phyloP scores from a whole-genome alignment of 495 filamentous ascomycete genomes.

The Clohesyomyces aquaticus region DNA sequence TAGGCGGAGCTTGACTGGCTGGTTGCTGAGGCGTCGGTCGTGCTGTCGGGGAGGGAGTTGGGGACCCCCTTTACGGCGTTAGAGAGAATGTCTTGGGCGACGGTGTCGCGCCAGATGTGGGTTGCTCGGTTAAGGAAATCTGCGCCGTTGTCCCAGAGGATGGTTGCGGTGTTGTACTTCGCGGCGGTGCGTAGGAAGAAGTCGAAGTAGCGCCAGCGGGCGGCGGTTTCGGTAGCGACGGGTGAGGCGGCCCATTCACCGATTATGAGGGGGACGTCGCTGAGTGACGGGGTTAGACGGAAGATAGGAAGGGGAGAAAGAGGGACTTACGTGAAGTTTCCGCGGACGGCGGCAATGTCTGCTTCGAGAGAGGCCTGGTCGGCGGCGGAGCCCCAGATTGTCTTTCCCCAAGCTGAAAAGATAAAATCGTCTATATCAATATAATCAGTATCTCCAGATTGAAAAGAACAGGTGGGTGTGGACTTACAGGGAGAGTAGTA shows the following conservation, averaged over 20 bases:
- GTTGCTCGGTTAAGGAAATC: constrained; percentile 54
- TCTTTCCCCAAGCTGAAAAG: constrained; percentile 62
- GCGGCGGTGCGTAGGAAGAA: constrained; percentile 54
- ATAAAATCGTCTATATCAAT: constrained; percentile 52
- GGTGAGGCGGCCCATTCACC: constrained; percentile 63
- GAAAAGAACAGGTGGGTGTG: not conserved
- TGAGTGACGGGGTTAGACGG: too few relatives aligned
- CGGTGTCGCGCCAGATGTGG: constrained; percentile 56
- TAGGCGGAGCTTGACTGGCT: constrained; percentile 57
- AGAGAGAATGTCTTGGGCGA: constrained; percentile 53
- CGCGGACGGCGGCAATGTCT: constrained; percentile 56
- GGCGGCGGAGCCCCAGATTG: constrained; percentile 60
- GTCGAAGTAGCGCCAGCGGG: constrained; percentile 63
- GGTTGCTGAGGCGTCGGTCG: constrained; percentile 52
- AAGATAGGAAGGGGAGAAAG: too few relatives aligned
- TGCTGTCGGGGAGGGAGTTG: constrained; percentile 61
- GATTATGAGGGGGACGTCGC: constrained; percentile 58
- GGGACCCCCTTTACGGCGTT: constrained; percentile 51
- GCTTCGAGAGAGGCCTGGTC: constrained; percentile 57
- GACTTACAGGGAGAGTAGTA: constrained; percentile 63
- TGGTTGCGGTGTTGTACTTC: constrained; percentile 52
- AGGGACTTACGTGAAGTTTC: constrained; percentile 62
- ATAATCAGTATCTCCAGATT: not conserved
- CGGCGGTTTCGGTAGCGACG: constrained; percentile 56
- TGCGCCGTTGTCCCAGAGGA: constrained; percentile 64